Conservation (phyloP, 345 rosid genomes). For the Carallia pectinifolia region DNA sequence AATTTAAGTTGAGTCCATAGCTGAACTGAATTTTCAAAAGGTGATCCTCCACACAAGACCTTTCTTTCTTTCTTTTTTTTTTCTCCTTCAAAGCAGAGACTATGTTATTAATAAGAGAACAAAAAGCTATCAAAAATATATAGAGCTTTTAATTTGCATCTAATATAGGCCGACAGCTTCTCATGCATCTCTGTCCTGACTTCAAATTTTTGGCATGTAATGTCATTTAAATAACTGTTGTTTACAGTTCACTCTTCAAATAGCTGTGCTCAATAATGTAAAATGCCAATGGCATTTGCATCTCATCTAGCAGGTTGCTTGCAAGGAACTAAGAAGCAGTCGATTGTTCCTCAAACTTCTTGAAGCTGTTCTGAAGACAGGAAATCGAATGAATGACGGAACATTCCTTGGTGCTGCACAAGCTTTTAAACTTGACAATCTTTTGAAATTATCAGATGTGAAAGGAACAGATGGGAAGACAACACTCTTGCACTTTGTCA, state of each 20-base stretch:
- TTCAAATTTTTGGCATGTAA: background rate
- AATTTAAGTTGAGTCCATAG: too few species aligned
- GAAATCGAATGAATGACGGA: slow-evolving; percentile 97
- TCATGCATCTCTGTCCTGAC: background rate
- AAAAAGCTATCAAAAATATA: background rate
- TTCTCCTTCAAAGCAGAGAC: background rate
- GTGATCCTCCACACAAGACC: too few species aligned
- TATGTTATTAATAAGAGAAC: background rate
- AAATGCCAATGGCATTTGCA: background rate
- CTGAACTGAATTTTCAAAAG: too few species aligned
- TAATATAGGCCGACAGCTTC: background rate
- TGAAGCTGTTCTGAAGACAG: slow-evolving; percentile 98
- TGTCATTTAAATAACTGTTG: background rate
- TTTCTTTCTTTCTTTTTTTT: background rate
- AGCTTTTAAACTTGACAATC: slow-evolving; percentile 97
- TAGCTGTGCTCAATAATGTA: too few species aligned
- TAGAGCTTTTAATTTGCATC: background rate
- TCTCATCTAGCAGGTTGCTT: slow-evolving; percentile 58
- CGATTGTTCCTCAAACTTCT: slow-evolving; percentile 86
- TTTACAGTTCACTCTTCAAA: background rate
- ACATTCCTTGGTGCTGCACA: slow-evolving; percentile 96
- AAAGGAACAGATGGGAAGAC: slow-evolving; percentile 97
- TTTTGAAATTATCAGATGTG: slow-evolving; percentile 85
- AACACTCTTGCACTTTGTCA: slow-evolving; percentile 92
- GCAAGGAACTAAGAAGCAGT: slow-evolving; percentile 79